Base-by-base conservation (phyloP, 495 filamentous ascomycete genomes). In the Neurospora sp. region DNA sequence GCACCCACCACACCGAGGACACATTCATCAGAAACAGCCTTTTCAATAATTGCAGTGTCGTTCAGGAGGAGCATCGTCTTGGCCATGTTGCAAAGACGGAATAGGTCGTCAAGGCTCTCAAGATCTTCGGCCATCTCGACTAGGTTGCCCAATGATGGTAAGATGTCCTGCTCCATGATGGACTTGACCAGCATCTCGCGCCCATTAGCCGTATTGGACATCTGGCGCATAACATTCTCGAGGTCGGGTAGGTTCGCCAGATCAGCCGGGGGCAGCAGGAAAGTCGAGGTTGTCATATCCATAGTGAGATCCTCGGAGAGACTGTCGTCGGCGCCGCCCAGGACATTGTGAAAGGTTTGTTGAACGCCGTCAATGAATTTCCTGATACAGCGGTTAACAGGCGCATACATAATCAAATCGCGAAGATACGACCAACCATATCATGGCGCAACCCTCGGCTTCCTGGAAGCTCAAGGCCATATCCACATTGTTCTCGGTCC, bases 391-490 rank as follows among this genome's bases (percentile, higher is more conserved):
- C 5, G n/a, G 74, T 80, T 70, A 81, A 77, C 38, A 14, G 53
- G 53, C 53, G 53, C 53, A 65, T 35, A 35, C 27, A 5, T 8
- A 1, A 18, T 35, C 35, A 61, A 5, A 27, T 59, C 73, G 83
- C 76, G 81, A 42, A 73, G 61, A 31, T 31, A 12, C 41, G 10
- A 80, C 79, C 48, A 74, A 96, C 96, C 96, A 99, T 81, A 98
- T 97, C 31, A 90, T 85, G 12, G 91, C 89, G 81, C 96, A 99
- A 18, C 96, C 96, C 72, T 98, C 96, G 4, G 96, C 91, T 81
- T 98, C 96, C 82, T 99, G 96, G 81, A 99, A 99, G 81, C 95
- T 98, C 71, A 99, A 87, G 40, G 96, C 96, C 96, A 99, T 98
- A 79, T 99, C 96, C 72, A 92, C 90, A 38, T 91, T 91, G 83